Evolutionary conservation across 2,329 filamentous ascomycete species (phyloP).

Genomic region (Colletotrichum paranaense): DNA sequence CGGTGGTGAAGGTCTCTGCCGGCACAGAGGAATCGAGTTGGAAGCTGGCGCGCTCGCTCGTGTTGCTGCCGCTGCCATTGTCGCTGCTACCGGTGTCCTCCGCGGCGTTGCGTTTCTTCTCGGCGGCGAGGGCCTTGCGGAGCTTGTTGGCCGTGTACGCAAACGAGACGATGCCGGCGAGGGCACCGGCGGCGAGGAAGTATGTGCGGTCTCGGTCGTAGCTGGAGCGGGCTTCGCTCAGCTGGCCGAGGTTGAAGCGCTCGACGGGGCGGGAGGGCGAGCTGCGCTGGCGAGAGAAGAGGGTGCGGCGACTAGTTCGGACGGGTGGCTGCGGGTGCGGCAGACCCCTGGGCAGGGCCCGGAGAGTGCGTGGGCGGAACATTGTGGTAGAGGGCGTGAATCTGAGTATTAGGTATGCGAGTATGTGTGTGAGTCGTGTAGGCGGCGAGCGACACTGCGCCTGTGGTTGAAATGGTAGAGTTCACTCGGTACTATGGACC

Average conservation of each 20-base stretch:
- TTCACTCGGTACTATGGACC: background rate
- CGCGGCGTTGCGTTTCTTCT: slow-evolving; percentile 41
- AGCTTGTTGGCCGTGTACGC: slow-evolving; percentile 65
- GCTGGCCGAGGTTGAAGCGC: slow-evolving; percentile 60
- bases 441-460: background rate
- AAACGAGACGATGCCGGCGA: slow-evolving; percentile 62
- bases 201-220: slow-evolving; percentile 63
- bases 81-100: slow-evolving; percentile 29
- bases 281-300: slow-evolving; percentile 43
- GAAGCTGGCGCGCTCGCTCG: slow-evolving; percentile 12
- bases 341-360: slow-evolving; percentile 39
- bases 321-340: slow-evolving; percentile 18
- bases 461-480: background rate
- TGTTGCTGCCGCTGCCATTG: slow-evolving; percentile 9
- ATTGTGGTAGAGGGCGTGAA: slow-evolving; percentile 36
- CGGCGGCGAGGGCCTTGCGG: slow-evolving; percentile 51
- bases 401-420: background rate
- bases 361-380: slow-evolving; percentile 43
- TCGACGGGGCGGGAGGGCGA: slow-evolving; percentile 53
- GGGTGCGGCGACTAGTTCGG: slow-evolving; percentile 45
- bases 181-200: slow-evolving; percentile 62
- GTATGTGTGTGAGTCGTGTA: background rate
- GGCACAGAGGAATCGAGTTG: slow-evolving; percentile 58
- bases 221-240: slow-evolving; percentile 58
- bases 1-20: slow-evolving; percentile 58